Percentiles rank a stretch among this genome's conserved stretches.
Conservation (phyloP, 768 basidiomycete genomes). For the Agaricus subrufescens region DNA sequence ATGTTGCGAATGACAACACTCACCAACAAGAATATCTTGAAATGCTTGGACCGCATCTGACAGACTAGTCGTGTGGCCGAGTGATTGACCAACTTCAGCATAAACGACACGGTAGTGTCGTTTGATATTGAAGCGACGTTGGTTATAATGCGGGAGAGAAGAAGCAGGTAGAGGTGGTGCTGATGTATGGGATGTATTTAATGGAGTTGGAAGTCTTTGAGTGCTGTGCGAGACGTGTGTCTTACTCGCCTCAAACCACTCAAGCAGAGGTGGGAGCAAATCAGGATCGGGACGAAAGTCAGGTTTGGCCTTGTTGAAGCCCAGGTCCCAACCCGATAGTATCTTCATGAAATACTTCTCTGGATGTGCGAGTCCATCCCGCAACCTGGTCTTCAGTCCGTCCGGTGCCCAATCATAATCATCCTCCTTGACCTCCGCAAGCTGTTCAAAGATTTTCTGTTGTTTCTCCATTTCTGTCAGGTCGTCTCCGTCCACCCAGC, state of each 20-base stretch:
- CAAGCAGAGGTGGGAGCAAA: neutral
- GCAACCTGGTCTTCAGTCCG: neutral
- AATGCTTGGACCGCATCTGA: neutral
- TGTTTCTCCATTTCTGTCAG: slow-evolving; percentile 14
- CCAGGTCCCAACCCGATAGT: neutral
- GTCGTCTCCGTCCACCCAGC: neutral
- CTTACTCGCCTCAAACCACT: no score
- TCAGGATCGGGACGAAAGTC: neutral
- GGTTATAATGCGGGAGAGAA: neutral
- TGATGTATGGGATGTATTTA: neutral
- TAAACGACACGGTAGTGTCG: slow-evolving; percentile 1
- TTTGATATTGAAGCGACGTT: neutral
- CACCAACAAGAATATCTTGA: neutral
- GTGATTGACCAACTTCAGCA: neutral
- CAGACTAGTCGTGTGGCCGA: slow-evolving; percentile 24
- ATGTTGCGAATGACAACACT: neutral
- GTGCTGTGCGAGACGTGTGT: no score
- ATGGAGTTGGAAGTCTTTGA: no score
- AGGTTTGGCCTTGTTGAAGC: neutral
- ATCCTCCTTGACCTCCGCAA: neutral
- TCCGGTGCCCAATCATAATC: neutral
- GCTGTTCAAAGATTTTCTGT: slow-evolving; percentile 6
- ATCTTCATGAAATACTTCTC: slow-evolving; percentile 3
- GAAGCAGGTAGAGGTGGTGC: no score
- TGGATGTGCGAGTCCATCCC: neutral